Percentiles rank a stretch among this genome's conserved stretches.
These are phyloP conservation scores for Thermothielavioides terrestris DNA, from an alignment of 495 filamentous ascomycete genomes.

Conservation along the genomic window DNA sequence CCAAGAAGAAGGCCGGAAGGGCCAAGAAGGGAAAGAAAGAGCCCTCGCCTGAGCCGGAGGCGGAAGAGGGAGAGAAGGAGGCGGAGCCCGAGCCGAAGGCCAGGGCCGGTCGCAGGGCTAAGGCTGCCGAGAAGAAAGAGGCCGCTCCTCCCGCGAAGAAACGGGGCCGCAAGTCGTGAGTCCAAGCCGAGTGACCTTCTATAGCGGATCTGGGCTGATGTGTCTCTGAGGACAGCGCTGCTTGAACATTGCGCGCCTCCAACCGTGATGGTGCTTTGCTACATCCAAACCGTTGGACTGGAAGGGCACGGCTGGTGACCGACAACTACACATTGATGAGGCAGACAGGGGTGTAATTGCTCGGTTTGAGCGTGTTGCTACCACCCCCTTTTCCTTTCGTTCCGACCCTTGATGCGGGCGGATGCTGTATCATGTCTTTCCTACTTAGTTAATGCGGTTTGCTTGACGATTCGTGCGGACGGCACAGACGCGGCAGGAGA, in stretches of 20 bases:
- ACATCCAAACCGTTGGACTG: too few species aligned
- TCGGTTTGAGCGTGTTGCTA: too few species aligned
- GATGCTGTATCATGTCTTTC: not conserved
- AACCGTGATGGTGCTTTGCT: not conserved
- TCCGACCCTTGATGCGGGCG: not conserved
- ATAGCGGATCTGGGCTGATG: not conserved
- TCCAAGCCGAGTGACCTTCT: not conserved
- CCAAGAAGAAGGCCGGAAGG: slow-evolving; percentile 14
- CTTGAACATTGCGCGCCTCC: not conserved
- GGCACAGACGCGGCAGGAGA: not conserved
- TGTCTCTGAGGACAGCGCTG: not conserved
- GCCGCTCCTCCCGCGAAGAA: slow-evolving; percentile 11
- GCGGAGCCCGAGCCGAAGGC: slow-evolving; percentile 16
- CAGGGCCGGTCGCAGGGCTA: slow-evolving; percentile 24
- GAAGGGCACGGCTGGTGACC: not conserved
- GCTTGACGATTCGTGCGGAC: not conserved
- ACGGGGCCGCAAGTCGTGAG: slow-evolving; percentile 15
- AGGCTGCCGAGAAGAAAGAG: slow-evolving; percentile 15
- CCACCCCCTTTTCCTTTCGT: too few species aligned
- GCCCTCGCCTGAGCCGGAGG: slow-evolving; percentile 11
- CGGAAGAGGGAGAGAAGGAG: slow-evolving; percentile 8
- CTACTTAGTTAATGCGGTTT: not conserved
- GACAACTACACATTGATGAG: too few species aligned
- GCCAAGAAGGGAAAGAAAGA: slow-evolving; percentile 14
- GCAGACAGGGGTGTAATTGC: too few species aligned